Evolutionary conservation across 2,329 filamentous ascomycete genomes (phyloP).

Genomic region (Penicillium freii): DNA sequence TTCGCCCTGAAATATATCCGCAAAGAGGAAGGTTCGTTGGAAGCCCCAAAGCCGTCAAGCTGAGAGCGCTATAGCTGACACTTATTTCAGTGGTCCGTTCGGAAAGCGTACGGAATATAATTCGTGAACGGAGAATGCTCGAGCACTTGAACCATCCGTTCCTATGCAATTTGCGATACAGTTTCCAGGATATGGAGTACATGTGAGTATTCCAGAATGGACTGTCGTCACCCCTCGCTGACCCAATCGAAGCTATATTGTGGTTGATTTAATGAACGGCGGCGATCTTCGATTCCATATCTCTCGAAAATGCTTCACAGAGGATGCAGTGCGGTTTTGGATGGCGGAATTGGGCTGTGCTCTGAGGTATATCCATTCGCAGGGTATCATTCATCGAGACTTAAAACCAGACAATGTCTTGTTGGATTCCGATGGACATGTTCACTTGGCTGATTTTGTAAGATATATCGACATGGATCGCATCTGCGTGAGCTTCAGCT

Average conservation of each 20-base stretch:
- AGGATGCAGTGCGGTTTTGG: slow-evolving; percentile 96
- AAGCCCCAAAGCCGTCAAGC: neutral
- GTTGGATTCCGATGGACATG: slow-evolving; percentile 84
- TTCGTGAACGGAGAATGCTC: slow-evolving; percentile 94
- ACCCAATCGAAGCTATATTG: slow-evolving; percentile 66
- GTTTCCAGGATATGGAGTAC: slow-evolving; percentile 98
- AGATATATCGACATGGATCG: slow-evolving; percentile 35
- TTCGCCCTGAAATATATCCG: slow-evolving; percentile 98
- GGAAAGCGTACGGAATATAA: slow-evolving; percentile 97
- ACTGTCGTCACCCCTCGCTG: slow-evolving; percentile 15
- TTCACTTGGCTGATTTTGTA: slow-evolving; percentile 97
- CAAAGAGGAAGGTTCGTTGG: slow-evolving; percentile 78
- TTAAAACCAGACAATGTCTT: slow-evolving; percentile 91
- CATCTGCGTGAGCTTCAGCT: neutral
- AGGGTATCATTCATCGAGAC: slow-evolving; percentile 87
- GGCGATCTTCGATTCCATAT: slow-evolving; percentile 97
- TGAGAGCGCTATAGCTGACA: neutral
- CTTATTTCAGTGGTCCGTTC: slow-evolving; percentile 77
- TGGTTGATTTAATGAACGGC: slow-evolving; percentile 97
- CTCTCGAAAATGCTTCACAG: slow-evolving; percentile 94
- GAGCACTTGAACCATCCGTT: slow-evolving; percentile 98
- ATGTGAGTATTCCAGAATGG: slow-evolving; percentile 60
- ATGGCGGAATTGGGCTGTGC: slow-evolving; percentile 92
- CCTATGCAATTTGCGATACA: slow-evolving; percentile 96
- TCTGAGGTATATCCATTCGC: slow-evolving; percentile 77